Base-by-base conservation (phyloP, 2,329 filamentous ascomycete genomes). In the Paracoccidioides brasiliensis region DNA sequence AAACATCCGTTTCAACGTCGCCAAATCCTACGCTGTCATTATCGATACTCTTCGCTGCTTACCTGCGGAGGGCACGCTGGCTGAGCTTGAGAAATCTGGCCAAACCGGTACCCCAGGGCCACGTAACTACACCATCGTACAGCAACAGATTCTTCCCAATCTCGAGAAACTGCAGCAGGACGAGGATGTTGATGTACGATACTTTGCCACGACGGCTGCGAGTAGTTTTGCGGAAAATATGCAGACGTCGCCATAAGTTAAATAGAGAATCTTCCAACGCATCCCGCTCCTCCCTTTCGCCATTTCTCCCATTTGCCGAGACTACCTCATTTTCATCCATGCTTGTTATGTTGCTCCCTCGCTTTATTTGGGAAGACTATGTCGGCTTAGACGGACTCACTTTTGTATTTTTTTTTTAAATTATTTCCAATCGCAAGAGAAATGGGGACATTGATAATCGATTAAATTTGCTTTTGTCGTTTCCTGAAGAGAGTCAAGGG, bases 1-100 rank as follows among this genome's bases (percentile, higher is more conserved):
- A 63, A 98, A 98, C 75, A 98, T 98, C 69, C 89, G 93, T 53
- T 98, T 98, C 81, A 98, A 98, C 72, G 93, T 98, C 50, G 93
- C 93, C 64, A 98, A 98, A 78, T 97, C 93, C 49, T 98, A 97
- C 69, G 83, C 84, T 28, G 85, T 93, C 53, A 77, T 98, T 57
- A 90, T 97, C 66, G 84, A 87, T 63, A 90, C 90, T n/a, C 80
- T 98, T 66, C 90, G 91, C 73, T 86, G 89, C 64, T 79, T 98
- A 55, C 91, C 93, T 2, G 87, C 90, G 55, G 80, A 93, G 67
- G 90, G 90, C 59, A 97, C 91, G 12, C 78, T 97, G 59, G 83
- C 86, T 68, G 83, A 88, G 53, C 73, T 94, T 57, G 89, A 96
- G 72, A 93, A 95, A 77, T 81, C 85, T 33, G 85, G 83, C 56